phyloP scores from a whole-genome alignment of 1,284 basidiomycete genomes.

The Coniophora puteana region DNA sequence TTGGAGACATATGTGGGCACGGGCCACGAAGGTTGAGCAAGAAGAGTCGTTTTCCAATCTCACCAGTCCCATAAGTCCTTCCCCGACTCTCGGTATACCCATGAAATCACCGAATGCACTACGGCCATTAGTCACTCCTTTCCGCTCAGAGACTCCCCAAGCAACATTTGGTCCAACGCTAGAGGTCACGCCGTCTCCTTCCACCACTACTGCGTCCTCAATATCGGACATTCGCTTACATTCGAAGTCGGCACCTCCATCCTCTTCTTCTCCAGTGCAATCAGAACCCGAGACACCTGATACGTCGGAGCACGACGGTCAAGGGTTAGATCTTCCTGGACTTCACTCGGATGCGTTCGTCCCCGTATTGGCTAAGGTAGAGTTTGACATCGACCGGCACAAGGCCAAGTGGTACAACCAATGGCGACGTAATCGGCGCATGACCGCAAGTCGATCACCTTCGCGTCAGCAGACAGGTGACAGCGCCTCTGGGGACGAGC shows the following conservation, averaged over 20 bases:
- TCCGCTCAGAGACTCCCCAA: conserved; percentile 27
- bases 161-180: too few species aligned
- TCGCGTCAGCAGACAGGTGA: conserved; percentile 20
- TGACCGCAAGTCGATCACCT: conserved; percentile 33
- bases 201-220: conserved; percentile 52
- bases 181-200: conserved; percentile 49
- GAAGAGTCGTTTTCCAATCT: conserved; percentile 45
- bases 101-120: conserved; percentile 33
- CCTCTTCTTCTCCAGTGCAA: conserved; percentile 24
- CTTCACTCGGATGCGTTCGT: conserved; percentile 60
- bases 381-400: conserved; percentile 79
- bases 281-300: conserved; percentile 57
- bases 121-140: conserved; percentile 45
- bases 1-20: conserved; percentile 78
- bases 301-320: conserved; percentile 41
- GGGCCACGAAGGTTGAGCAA: conserved; percentile 63
- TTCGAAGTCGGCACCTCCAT: conserved; percentile 42
- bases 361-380: conserved; percentile 82
- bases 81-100: conserved; percentile 39
- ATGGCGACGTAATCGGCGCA: conserved; percentile 65
- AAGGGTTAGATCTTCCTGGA: conserved; percentile 61
- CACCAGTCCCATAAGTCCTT: conserved; percentile 35
- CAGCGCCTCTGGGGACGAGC: conserved; percentile 23
- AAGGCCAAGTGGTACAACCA: conserved; percentile 79
- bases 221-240: conserved; percentile 41